phyloP scores from a whole-genome alignment of 148 eudicot species.

The Rhododendron kiyosumense region DNA sequence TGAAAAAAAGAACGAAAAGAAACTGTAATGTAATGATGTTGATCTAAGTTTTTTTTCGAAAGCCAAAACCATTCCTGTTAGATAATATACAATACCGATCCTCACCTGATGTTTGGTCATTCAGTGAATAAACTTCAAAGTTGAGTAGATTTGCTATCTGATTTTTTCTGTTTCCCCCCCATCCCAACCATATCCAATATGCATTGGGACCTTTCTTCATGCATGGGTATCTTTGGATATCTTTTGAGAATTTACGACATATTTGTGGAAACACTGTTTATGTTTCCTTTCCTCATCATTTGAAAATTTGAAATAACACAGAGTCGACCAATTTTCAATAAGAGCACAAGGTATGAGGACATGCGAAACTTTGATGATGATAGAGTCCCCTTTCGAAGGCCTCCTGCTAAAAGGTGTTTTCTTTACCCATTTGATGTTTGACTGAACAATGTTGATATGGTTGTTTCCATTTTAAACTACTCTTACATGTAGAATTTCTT shows the following conservation, averaged over 20 bases:
- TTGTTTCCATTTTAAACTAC: not conserved
- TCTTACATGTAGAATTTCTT: not conserved
- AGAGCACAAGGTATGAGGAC: slow-evolving; percentile 97
- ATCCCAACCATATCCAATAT: not conserved
- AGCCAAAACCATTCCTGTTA: not conserved
- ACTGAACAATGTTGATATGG: not conserved
- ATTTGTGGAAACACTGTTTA: not conserved
- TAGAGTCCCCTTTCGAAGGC: slow-evolving; percentile 56
- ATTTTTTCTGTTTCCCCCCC: not conserved
- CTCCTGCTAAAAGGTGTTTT: slow-evolving; percentile 57
- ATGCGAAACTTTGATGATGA: slow-evolving; percentile 86
- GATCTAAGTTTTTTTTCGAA: not conserved
- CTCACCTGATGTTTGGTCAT: not conserved
- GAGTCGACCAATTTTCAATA: slow-evolving; percentile 96
- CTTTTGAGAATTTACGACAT: not conserved
- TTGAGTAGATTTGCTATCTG: not conserved
- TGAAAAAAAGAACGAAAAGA: not conserved
- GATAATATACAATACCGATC: not conserved
- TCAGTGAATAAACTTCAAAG: not conserved
- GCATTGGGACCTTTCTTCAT: not conserved
- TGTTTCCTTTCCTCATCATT: not conserved
- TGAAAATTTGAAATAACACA: slow-evolving; percentile 27
- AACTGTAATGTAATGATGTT: not conserved
- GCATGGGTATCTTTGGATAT: not conserved
- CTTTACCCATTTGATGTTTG: not conserved